Percentiles rank a stretch among this genome's conserved stretches.
Evolutionary conservation across 805 yeast species (phyloP).

Genomic region (Wickerhamomyces hampshirensis): DNA sequence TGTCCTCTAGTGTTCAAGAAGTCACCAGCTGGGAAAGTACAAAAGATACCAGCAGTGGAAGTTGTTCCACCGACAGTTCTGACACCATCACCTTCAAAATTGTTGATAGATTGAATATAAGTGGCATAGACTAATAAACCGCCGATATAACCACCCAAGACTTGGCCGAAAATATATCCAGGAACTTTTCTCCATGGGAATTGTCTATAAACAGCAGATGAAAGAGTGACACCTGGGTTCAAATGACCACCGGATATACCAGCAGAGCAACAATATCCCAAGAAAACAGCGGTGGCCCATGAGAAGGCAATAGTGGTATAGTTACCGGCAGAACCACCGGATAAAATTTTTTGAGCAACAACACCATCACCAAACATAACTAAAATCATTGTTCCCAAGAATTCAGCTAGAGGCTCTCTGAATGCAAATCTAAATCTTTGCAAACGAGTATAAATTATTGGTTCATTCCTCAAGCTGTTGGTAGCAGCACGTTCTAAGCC

Average conservation of each 20-base stretch:
- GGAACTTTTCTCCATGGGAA: slow-evolving; percentile 47
- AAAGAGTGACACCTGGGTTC: slow-evolving; percentile 48
- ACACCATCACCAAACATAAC: slow-evolving; percentile 45
- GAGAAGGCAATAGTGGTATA: slow-evolving; percentile 38
- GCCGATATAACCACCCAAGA: slow-evolving; percentile 45
- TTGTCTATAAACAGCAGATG: slow-evolving; percentile 43
- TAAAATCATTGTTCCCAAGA: slow-evolving; percentile 44
- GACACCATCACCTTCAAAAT: slow-evolving; percentile 30
- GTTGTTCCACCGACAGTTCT: slow-evolving; percentile 25
- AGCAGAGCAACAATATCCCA: slow-evolving; percentile 47
- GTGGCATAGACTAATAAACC: slow-evolving; percentile 41
- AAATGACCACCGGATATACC: slow-evolving; percentile 58
- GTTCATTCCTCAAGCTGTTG: slow-evolving; percentile 11
- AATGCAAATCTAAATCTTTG: slow-evolving; percentile 25
- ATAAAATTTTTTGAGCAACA: slow-evolving; percentile 39
- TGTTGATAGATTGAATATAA: slow-evolving; percentile 35
- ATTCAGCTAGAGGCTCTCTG: slow-evolving; percentile 49
- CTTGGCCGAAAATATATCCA: slow-evolving; percentile 41
- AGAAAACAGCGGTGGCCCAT: slow-evolving; percentile 53
- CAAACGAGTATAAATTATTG: slow-evolving; percentile 15
- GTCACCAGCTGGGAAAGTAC: slow-evolving; percentile 36
- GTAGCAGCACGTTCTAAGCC: slow-evolving; percentile 26
- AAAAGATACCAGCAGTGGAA: slow-evolving; percentile 40
- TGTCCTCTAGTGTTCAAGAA: slow-evolving; percentile 39
- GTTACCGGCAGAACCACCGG: slow-evolving; percentile 34